Evolutionary conservation across 306 rosid species (phyloP), one percentile per base, ranked within the genome.

Genomic region (Abrus pulchellus): DNA sequence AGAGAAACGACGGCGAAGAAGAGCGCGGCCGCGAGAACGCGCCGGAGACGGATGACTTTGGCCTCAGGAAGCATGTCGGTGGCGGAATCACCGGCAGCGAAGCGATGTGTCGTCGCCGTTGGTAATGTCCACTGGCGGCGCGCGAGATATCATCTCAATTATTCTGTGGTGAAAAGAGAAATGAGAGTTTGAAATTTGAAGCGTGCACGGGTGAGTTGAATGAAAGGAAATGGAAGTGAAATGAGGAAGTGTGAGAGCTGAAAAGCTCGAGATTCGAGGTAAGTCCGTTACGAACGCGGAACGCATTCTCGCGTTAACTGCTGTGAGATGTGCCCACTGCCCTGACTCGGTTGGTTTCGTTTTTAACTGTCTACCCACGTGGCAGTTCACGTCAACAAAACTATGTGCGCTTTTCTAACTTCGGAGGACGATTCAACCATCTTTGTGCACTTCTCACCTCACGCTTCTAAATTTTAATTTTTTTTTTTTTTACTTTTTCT

Each of bases 1-100:
- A 91, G 89, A 66, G 85, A 90, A 44, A 87, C 77, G 50, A 83
- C 65, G 33, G 88, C 86, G 69, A 91, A 83, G 63, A 91, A 65
- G 68, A 91, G 80, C 7, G 70, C 62, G 12, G 76, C 66, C 34
- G 74, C 83, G 45, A 84, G 53, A 33, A 57, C 27, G 52, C 84
- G 82, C 77, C 88, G 86, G 65, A 77, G 65, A 62, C 47, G 80
- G 57, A 63, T 8, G 47, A 7, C 53, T 45, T 77, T 68, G n/a
- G 74, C 67, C 44, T 84, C 86, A 69, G 12, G 86, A 9, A 29
- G 62, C 90, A 87, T 84, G 20, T 53, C 79, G 56, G 80, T n/a
- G 56, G 76, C 38, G 28, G 47, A 66, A 65, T 86, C 80, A 86
- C 54, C 66, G 75, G 78, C 67, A 78, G 32, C 60, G 48, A 29